Base-by-base conservation (phyloP, 768 basidiomycete species). In the Filobasidium floriforme region DNA sequence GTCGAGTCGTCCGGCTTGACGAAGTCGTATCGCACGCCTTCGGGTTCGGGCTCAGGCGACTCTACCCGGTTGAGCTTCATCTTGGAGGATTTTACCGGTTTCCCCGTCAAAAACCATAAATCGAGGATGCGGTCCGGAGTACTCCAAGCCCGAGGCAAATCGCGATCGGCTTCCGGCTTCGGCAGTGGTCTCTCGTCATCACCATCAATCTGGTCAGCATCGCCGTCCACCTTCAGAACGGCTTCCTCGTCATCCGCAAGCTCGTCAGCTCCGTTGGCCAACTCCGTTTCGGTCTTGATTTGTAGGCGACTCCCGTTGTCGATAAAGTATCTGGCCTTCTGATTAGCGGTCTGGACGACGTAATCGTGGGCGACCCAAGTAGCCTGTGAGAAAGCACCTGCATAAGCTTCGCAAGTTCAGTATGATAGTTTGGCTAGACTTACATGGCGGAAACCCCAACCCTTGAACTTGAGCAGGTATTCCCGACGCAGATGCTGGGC, bases 311-410 rank as follows among this genome's bases (percentile, higher is more conserved):
- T 80, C 3, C 92, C 90, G 15, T 82, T 81, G 10, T 76, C 70
- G 44, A 93, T 80, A 79, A 94, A 97, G 74, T 89, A 84, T 70
- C 87, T 88, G 66, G 96, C 79, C 73, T 87, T 89, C 12, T 77
- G 73, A n/a, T 79, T 74, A 61, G 85, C 81, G n/a, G 84, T 86
- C 11, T 87, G 84, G 37, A 86, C 80, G 1, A 96, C 81, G 91
- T 91, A 97, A 81, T 88, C 86, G 72, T 97, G 92, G 37, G 91
- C 88, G 1, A 96, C 91, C 92, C 92, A 97, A 75, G 88, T 83
- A 12, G 84, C 80, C 77, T 79, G 9, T 37, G 32, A 60, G 7
- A 11, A 26, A 10, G 22, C 32, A 65, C 28, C 19, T 3, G 22
- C 43, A 44, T 49, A 5, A 15, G 22, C 18, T 49, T 49, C 18